Conservation (phyloP, 768 basidiomycete species). For the Mycena crocata region DNA sequence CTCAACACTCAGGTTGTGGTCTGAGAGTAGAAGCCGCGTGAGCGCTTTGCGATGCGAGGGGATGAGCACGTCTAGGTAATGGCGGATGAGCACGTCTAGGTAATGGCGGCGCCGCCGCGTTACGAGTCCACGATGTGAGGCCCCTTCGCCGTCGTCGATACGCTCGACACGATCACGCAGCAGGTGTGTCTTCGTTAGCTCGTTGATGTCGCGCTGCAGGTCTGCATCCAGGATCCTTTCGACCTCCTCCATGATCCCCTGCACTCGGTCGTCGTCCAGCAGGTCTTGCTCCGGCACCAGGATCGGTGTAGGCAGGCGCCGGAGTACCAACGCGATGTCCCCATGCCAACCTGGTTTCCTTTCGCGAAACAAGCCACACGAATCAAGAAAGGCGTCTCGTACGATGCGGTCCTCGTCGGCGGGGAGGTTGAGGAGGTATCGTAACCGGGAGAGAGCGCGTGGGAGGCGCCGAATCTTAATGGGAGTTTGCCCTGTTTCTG, state of each 20-base stretch:
- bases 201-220: slow-evolving; percentile 1
- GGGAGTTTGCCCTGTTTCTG: slow-evolving; percentile 21
- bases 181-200: slow-evolving; percentile 4
- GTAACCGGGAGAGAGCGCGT: slow-evolving; percentile 1
- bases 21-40: background rate
- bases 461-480: background rate
- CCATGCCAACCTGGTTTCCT: slow-evolving; percentile 2
- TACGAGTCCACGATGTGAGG: background rate
- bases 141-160: background rate
- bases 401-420: background rate
- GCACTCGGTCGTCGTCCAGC: background rate
- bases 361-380: background rate
- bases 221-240: background rate
- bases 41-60: slow-evolving; percentile 1
- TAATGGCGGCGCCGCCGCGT: slow-evolving; percentile 11
- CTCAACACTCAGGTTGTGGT: slow-evolving; percentile 12
- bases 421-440: background rate
- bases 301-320: background rate
- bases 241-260: background rate
- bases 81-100: slow-evolving; percentile 7
- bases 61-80: too few species aligned
- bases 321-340: background rate
- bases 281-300: background rate
- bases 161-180: background rate
- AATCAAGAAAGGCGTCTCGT: slow-evolving; percentile 1